phyloP scores from a whole-genome alignment of 495 filamentous ascomycete genomes.

The Xylaria longipes region DNA sequence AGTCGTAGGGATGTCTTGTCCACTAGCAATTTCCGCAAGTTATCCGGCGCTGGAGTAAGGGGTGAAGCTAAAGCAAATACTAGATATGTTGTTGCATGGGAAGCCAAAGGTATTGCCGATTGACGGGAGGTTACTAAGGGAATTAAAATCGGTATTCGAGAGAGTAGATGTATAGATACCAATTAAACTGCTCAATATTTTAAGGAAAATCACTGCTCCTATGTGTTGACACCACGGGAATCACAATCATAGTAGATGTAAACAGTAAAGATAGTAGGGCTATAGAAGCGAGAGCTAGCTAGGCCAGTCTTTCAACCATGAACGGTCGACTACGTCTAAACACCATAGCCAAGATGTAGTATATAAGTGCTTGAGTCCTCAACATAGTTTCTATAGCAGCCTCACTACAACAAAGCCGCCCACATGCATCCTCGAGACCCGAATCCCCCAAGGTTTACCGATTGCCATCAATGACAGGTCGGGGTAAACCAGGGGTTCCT shows the following conservation, averaged over 20 bases:
- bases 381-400: too few species aligned
- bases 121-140: background rate
- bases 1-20: background rate
- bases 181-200: background rate
- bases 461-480: background rate
- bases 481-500: background rate
- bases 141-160: background rate
- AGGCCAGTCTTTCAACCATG: background rate
- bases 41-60: background rate
- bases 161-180: background rate
- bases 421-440: too few species aligned
- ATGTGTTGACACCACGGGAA: background rate
- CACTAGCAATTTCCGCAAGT: background rate
- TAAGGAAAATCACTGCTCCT: background rate
- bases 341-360: too few species aligned
- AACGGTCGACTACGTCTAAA: background rate
- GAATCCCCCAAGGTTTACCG: too few species aligned
- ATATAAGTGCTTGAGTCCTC: too few species aligned
- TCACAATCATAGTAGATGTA: background rate
- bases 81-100: background rate
- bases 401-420: too few species aligned
- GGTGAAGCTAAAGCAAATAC: background rate
- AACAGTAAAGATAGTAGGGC: background rate
- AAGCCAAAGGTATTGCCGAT: background rate
- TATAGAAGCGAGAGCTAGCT: background rate